These are phyloP conservation scores for Oryza coarctata DNA, from an alignment of 176 grass and related monocot species.

Conservation along the genomic window DNA sequence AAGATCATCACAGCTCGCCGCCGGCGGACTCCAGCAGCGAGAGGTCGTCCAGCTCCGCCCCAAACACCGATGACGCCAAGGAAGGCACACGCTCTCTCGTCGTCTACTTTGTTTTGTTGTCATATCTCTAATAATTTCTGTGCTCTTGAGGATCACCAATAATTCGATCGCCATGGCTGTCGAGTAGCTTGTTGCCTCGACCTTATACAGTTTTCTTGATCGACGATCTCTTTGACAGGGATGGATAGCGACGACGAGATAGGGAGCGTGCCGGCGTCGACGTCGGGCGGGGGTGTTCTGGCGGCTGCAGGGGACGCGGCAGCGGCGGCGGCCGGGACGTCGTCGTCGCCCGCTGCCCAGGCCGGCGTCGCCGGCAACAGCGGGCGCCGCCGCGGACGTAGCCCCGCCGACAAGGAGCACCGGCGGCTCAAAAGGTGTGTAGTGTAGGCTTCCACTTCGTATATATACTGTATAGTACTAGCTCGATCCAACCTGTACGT, in stretches of 20 bases:
- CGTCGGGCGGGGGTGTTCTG: slow-evolving; percentile 39
- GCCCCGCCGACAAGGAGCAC: slow-evolving; percentile 82
- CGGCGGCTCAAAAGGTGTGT: slow-evolving; percentile 78
- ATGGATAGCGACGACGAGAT: slow-evolving; percentile 88
- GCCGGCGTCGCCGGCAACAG: slow-evolving; percentile 19
- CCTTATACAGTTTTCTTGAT: too few species aligned
- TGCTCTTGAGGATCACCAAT: background rate
- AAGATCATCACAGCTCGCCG: slow-evolving; percentile 63
- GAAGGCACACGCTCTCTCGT: slow-evolving; percentile 46
- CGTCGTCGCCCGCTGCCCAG: slow-evolving; percentile 31
- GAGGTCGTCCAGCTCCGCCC: slow-evolving; percentile 76
- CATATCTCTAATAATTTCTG: background rate
- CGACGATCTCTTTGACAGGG: slow-evolving; percentile 19
- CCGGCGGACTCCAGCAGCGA: slow-evolving; percentile 88
- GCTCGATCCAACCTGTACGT: background rate
- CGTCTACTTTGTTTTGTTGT: too few species aligned
- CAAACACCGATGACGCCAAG: slow-evolving; percentile 51
- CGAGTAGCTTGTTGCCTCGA: too few species aligned
- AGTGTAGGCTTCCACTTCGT: background rate
- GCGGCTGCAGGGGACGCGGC: background rate
- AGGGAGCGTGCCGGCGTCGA: slow-evolving; percentile 61
- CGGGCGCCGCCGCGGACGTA: slow-evolving; percentile 47
- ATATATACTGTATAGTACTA: too few species aligned
- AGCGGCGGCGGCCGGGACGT: background rate
- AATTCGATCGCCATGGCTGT: too few species aligned